A percentile compares a stretch with the other conserved stretches of the same genome.
Evolutionary conservation across 169 alveolate genomes (phyloP).

Genomic region (Pseudocohnilembus persalinus): DNA sequence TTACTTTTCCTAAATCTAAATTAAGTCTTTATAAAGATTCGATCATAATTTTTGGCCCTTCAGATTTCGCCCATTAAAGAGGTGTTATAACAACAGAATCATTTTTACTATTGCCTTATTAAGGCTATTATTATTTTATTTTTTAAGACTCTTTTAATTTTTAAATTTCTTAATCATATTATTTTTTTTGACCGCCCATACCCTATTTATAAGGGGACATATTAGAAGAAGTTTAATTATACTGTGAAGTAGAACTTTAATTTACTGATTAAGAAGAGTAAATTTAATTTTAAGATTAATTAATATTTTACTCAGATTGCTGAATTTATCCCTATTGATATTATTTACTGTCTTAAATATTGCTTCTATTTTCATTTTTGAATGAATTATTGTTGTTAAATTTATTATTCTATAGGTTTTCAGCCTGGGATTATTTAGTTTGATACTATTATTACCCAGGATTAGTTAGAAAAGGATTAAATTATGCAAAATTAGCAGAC

Average conservation of each 20-base stretch:
- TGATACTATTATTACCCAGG: neutral
- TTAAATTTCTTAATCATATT: too few species aligned
- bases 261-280: neutral
- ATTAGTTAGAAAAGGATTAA: neutral
- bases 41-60: neutral
- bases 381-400: neutral
- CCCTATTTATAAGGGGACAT: too few species aligned
- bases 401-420: too few species aligned
- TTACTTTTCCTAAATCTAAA: neutral
- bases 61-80: neutral
- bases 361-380: neutral
- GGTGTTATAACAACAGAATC: neutral
- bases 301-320: too few species aligned
- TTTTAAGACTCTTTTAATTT: too few species aligned
- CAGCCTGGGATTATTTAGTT: too few species aligned
- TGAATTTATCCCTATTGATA: neutral
- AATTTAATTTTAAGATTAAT: too few species aligned
- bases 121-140: neutral
- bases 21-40: neutral
- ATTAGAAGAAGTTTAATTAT: too few species aligned
- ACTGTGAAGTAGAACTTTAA: too few species aligned
- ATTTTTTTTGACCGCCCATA: too few species aligned
- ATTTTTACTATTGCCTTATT: neutral
- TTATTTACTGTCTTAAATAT: too few species aligned
- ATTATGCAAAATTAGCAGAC: neutral